Percentiles rank a stretch among this genome's conserved stretches.
Evolutionary conservation across 257 asterid genomes (phyloP).

Genomic region (Salvia miltiorrhiza): DNA sequence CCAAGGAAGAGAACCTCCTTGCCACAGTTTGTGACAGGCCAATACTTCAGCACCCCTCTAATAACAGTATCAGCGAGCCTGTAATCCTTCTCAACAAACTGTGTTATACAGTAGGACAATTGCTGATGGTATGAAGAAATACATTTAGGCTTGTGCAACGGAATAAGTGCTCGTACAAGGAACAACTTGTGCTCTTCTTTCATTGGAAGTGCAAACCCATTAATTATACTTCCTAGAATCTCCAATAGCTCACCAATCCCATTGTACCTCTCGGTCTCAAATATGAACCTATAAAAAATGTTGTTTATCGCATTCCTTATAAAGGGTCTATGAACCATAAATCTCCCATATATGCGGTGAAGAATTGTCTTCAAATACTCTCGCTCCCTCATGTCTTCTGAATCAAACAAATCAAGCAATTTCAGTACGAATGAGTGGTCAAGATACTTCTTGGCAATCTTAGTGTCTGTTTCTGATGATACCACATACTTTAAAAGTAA

Average conservation of each 20-base stretch:
- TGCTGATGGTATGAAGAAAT: conserved; percentile 72
- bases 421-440: conserved; percentile 82
- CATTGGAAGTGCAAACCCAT: conserved; percentile 91
- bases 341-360: conserved; percentile 86
- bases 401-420: conserved; percentile 74
- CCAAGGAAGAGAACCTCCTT: conserved; percentile 90
- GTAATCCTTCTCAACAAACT: conserved; percentile 85
- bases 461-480: conserved; percentile 70
- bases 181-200: conserved; percentile 90
- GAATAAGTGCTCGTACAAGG: conserved; percentile 75
- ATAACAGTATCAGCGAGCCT: conserved; percentile 75
- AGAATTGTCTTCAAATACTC: conserved; percentile 88
- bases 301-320: conserved; percentile 84
- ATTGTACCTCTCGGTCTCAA: conserved; percentile 77
- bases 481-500: conserved; percentile 63
- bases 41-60: conserved; percentile 69
- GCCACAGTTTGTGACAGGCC: conserved; percentile 88
- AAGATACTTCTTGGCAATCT: conserved; percentile 71
- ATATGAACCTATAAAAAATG: conserved; percentile 67
- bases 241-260: conserved; percentile 81
- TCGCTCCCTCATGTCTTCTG: conserved; percentile 86
- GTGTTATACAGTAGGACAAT: conserved; percentile 67
- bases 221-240: conserved; percentile 87
- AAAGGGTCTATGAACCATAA: conserved; percentile 90
- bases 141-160: conserved; percentile 77